These are phyloP conservation scores for Elsinoe perseae DNA, from an alignment of 2,329 filamentous ascomycete species.

Conservation along the genomic window DNA sequence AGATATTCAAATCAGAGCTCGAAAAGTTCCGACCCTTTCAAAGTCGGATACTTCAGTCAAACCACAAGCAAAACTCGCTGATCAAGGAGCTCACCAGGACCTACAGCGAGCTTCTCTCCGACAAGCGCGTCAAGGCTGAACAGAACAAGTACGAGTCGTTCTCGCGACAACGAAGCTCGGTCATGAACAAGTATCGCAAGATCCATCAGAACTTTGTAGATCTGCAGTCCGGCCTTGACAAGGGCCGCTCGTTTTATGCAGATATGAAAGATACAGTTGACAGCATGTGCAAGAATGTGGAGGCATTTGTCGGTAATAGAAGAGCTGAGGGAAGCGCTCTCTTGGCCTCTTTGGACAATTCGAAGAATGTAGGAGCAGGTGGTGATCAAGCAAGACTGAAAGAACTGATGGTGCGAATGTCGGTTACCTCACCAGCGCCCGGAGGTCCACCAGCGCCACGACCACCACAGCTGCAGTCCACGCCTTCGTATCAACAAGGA, in stretches of 20 bases:
- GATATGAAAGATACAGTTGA: conserved; percentile 95
- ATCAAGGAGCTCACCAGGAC: conserved; percentile 89
- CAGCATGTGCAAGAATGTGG: conserved; percentile 89
- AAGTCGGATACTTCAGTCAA: conserved; percentile 81
- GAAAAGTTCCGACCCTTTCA: conserved; percentile 95
- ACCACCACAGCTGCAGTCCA: conserved; percentile 37
- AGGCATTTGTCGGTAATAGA: conserved; percentile 92
- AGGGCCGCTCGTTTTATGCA: conserved; percentile 85
- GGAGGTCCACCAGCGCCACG: conserved; percentile 27
- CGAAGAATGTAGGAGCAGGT: conserved; percentile 52
- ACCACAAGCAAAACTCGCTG: conserved; percentile 86
- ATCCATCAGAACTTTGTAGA: conserved; percentile 90
- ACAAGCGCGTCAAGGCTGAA: conserved; percentile 86
- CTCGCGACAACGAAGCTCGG: conserved; percentile 70
- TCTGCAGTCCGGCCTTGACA: conserved; percentile 72
- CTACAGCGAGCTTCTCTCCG: conserved; percentile 82
- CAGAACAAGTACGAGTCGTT: conserved; percentile 92
- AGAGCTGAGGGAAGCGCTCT: conserved; percentile 85
- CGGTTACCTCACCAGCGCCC: conserved; percentile 53
- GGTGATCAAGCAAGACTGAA: conserved; percentile 77
- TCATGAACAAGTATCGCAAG: conserved; percentile 80
- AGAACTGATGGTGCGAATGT: conserved; percentile 91
- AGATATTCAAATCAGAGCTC: conserved; percentile 91
- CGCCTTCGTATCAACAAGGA: conserved; percentile 33
- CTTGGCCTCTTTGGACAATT: conserved; percentile 77